A percentile compares a stretch with the other conserved stretches of the same genome.
Evolutionary conservation across 306 rosid species (phyloP).

Genomic region (Glycine tomentella): DNA sequence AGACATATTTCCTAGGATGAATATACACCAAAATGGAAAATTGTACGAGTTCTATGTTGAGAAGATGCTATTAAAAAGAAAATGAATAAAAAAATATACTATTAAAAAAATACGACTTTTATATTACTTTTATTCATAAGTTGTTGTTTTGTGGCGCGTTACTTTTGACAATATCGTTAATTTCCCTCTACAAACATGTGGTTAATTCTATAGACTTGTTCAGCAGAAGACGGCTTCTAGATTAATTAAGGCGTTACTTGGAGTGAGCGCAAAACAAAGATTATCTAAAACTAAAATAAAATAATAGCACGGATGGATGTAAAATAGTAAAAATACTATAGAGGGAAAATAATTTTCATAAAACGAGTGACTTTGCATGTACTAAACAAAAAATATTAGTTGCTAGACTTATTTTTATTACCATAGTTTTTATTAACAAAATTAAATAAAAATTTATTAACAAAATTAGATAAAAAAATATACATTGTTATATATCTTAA

Average conservation of each 20-base stretch:
- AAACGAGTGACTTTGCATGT: background rate
- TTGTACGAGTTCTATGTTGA: too few species aligned
- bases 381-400: background rate
- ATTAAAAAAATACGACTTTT: background rate
- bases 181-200: slow-evolving; percentile 21
- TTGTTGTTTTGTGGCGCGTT: slow-evolving; percentile 30
- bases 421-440: background rate
- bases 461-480: background rate
- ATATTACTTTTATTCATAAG: background rate
- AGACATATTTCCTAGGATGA: too few species aligned
- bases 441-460: background rate
- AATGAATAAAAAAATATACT: too few species aligned
- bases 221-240: slow-evolving; percentile 43
- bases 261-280: slow-evolving; percentile 30
- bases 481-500: background rate
- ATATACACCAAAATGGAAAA: too few species aligned
- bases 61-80: too few species aligned
- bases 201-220: slow-evolving; percentile 31
- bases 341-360: background rate
- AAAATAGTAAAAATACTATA: background rate
- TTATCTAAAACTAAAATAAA: background rate
- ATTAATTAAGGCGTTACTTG: slow-evolving; percentile 1
- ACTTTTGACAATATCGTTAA: background rate
- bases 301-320: background rate
- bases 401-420: background rate